phyloP scores from a whole-genome alignment of 129 eudicot genomes.

The Oenanthe sinensis region DNA sequence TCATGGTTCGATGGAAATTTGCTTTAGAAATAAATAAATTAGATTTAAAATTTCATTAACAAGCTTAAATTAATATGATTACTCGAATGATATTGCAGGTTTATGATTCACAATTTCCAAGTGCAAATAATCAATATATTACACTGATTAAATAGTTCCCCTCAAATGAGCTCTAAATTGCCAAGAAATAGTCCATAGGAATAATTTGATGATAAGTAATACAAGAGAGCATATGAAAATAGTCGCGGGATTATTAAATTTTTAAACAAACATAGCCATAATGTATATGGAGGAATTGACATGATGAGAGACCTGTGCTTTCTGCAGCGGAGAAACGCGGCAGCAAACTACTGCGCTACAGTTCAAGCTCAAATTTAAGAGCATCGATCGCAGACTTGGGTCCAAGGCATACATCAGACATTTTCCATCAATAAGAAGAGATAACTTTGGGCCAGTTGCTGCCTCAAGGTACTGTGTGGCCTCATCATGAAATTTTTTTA shows the following conservation, averaged over 20 bases:
- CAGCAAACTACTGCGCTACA: constrained; percentile 95
- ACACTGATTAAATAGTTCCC: neutral
- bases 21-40: neutral
- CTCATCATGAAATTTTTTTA: constrained; percentile 64
- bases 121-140: neutral
- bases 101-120: neutral
- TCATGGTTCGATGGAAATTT: neutral
- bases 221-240: constrained; percentile 1
- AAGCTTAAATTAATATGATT: neutral
- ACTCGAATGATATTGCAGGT: neutral
- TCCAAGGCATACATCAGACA: constrained; percentile 97
- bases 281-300: neutral
- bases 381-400: constrained; percentile 65
- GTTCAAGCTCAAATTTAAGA: constrained; percentile 79
- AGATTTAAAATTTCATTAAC: neutral
- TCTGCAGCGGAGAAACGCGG: constrained; percentile 94
- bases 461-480: constrained; percentile 46
- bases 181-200: neutral
- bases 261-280: neutral
- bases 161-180: neutral
- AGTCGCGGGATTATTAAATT: neutral
- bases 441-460: constrained; percentile 51
- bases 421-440: constrained; percentile 92
- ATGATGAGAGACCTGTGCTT: constrained; percentile 60
- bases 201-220: neutral